Percentiles rank a stretch among this genome's conserved stretches.
Conservation (phyloP, 2,329 filamentous ascomycete species). For the Delphinella strobiligena region DNA sequence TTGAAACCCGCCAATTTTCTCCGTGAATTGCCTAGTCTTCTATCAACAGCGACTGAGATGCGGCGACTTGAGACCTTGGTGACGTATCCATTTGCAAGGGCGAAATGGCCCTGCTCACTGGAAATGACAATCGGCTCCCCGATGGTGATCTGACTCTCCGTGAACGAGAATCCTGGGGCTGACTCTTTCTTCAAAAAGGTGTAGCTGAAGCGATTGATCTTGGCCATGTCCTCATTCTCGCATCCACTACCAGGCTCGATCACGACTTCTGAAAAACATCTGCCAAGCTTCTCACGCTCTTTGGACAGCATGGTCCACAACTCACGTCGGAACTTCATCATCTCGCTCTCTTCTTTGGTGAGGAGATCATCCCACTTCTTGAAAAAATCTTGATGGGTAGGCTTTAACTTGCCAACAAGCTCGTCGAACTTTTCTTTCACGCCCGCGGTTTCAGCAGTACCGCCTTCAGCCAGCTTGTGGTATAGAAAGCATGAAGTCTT, state of each 20-base stretch:
- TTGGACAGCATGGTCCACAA: conserved; percentile 91
- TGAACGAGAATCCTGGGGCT: conserved; percentile 60
- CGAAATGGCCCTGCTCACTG: conserved; percentile 89
- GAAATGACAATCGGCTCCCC: conserved; percentile 95
- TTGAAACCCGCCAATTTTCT: conserved; percentile 67
- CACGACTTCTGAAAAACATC: conserved; percentile 80
- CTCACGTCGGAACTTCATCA: conserved; percentile 75
- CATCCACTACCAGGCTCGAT: conserved; percentile 65
- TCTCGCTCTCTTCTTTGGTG: conserved; percentile 87
- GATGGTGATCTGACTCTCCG: conserved; percentile 75
- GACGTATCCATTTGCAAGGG: conserved; percentile 83
- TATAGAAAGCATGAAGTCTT: conserved; percentile 87
- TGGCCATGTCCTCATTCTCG: conserved; percentile 50
- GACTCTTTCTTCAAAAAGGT: conserved; percentile 60
- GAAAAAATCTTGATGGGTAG: conserved; percentile 61
- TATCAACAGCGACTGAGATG: conserved; percentile 82
- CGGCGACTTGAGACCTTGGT: conserved; percentile 60
- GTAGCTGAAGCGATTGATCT: conserved; percentile 88
- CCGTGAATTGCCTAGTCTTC: conserved; percentile 75
- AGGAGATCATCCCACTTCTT: conserved; percentile 87
- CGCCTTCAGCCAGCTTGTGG: conserved; percentile 78
- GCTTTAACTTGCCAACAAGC: conserved; percentile 46
- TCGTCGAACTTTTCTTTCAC: conserved; percentile 74
- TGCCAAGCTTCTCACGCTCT: conserved; percentile 75
- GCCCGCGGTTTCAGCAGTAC: conserved; percentile 68